phyloP scores from a whole-genome alignment of 2,329 filamentous ascomycete species.

The Fusarium ramigenum region DNA sequence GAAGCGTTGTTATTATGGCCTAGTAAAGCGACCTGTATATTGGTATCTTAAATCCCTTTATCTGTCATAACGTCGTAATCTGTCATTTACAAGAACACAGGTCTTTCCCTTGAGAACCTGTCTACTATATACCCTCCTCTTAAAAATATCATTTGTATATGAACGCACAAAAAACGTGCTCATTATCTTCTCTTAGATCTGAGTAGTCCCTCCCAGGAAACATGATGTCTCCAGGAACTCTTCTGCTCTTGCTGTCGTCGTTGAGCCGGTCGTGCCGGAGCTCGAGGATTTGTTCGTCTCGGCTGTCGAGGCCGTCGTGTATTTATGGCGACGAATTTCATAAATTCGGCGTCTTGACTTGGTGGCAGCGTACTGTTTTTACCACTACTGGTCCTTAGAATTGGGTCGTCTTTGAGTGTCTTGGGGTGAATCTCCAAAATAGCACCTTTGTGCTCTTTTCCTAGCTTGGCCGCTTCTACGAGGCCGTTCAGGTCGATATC shows the following conservation, averaged over 20 bases:
- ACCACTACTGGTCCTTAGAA: conserved; percentile 45
- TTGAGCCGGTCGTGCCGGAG: not conserved
- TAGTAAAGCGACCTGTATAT: conserved; percentile 26
- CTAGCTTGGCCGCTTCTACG: conserved; percentile 46
- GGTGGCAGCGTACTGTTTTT: conserved; percentile 46
- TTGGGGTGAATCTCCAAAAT: conserved; percentile 53
- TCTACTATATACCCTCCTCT: not conserved
- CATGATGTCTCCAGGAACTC: conserved; percentile 26
- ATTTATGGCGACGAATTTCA: conserved; percentile 42
- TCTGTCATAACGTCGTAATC: conserved; percentile 38
- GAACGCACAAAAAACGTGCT: not conserved
- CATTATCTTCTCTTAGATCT: conserved; percentile 37
- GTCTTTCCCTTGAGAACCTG: not conserved
- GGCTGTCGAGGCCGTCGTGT: conserved; percentile 4
- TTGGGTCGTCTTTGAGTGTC: conserved; percentile 52
- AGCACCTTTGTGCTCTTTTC: conserved; percentile 38
- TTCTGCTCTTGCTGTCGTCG: conserved; percentile 9
- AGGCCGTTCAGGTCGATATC: conserved; percentile 46
- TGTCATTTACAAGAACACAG: conserved; percentile 21
- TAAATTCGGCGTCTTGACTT: conserved; percentile 51
- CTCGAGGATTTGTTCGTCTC: not conserved
- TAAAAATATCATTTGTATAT: not conserved
- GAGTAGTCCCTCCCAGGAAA: conserved; percentile 40
- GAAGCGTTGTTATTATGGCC: conserved; percentile 17
- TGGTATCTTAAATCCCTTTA: conserved; percentile 33